A percentile compares a stretch with the other conserved stretches of the same genome.
These are phyloP conservation scores for Acanthochlamys bracteata DNA, from an alignment of 106 monocot genomes.

Conservation along the genomic window DNA sequence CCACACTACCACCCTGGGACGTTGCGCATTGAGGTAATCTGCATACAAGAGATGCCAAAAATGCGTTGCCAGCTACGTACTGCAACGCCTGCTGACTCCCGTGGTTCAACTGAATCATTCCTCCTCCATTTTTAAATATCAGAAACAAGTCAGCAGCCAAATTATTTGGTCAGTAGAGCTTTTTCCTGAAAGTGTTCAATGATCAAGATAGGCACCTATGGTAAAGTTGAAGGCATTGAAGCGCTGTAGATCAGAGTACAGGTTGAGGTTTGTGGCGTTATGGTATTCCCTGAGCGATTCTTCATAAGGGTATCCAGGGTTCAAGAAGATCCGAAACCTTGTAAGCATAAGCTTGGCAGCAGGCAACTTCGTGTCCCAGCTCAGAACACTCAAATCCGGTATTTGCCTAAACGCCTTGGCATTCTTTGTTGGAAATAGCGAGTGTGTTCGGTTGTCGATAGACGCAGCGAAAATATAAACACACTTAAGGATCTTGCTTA, in stretches of 20 bases:
- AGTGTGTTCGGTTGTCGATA: too few relatives aligned
- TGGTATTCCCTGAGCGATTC: constrained; percentile 55
- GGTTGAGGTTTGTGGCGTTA: constrained; percentile 33
- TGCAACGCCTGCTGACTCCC: constrained; percentile 54
- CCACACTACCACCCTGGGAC: constrained; percentile 78
- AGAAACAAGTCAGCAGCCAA: neutral
- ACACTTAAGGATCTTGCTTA: too few relatives aligned
- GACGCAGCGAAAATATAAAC: too few relatives aligned
- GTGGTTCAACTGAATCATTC: constrained; percentile 68
- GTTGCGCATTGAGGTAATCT: constrained; percentile 58
- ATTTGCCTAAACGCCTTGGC: constrained; percentile 41
- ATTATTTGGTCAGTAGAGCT: neutral
- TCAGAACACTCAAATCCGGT: constrained; percentile 54
- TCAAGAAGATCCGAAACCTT: constrained; percentile 76
- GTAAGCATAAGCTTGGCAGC: constrained; percentile 66
- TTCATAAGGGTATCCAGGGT: constrained; percentile 86
- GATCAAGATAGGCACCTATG: constrained; percentile 25
- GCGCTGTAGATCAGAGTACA: constrained; percentile 47
- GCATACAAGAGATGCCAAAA: constrained; percentile 64
- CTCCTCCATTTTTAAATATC: constrained; percentile 30
- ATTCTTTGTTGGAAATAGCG: too few relatives aligned
- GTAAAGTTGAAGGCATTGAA: constrained; percentile 78
- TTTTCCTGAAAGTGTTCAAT: neutral
- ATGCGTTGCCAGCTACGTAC: constrained; percentile 46
- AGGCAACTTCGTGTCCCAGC: constrained; percentile 97